Evolutionary conservation across 2,329 filamentous ascomycete species (phyloP).

Genomic region (Aspergillus fumigatiaffinis): DNA sequence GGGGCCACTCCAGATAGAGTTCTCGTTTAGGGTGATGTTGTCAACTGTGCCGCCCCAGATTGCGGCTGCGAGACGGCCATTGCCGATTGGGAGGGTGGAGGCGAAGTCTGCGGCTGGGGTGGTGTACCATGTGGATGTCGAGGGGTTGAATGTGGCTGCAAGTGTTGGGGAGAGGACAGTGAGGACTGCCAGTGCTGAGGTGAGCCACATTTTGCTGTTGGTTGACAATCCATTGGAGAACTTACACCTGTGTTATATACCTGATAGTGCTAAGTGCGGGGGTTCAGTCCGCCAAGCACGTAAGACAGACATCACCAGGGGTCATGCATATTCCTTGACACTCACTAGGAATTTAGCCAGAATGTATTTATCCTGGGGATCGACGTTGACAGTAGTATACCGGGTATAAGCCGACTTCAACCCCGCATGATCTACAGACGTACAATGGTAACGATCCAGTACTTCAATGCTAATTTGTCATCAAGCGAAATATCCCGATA

Average conservation of each 20-base stretch:
- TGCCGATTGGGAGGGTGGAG: constrained; percentile 15
- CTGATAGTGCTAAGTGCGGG: not conserved
- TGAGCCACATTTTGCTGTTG: not conserved
- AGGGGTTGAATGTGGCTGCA: not conserved
- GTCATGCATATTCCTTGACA: not conserved
- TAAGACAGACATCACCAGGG: no score
- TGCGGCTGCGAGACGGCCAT: constrained; percentile 15
- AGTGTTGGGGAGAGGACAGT: not conserved
- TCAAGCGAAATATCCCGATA: not conserved
- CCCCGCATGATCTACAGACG: not conserved
- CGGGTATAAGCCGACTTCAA: not conserved
- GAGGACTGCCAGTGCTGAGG: not conserved
- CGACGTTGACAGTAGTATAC: not conserved
- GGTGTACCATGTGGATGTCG: constrained; percentile 17
- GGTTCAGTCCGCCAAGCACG: no score
- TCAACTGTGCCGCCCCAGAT: constrained; percentile 14
- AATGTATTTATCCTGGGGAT: not conserved
- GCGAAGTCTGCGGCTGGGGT: constrained; percentile 15
- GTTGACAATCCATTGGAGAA: not conserved
- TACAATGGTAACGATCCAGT: not conserved
- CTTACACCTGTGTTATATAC: not conserved
- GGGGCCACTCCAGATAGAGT: constrained; percentile 18
- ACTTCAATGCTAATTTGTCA: not conserved
- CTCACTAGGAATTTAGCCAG: not conserved
- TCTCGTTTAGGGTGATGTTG: constrained; percentile 18